Evolutionary conservation across 2,329 filamentous ascomycete species (phyloP).

Genomic region (Bipolaris zeicola): DNA sequence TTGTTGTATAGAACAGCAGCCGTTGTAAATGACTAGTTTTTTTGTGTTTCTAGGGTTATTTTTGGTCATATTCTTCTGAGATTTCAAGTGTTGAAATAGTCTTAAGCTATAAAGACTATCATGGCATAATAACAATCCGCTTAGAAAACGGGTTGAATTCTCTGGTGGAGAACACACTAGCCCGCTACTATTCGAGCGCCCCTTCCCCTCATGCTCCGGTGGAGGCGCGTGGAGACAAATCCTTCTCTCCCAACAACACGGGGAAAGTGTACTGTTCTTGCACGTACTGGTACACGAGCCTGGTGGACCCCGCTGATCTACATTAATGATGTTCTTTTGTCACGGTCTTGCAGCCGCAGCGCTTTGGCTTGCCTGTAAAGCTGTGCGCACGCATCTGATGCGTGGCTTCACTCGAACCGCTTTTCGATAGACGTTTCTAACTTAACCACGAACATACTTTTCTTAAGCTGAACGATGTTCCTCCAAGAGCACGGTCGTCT

Average conservation of each 20-base stretch:
- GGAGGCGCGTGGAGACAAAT: neutral
- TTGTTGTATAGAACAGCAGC: neutral
- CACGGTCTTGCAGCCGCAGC: neutral
- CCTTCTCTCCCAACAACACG: neutral
- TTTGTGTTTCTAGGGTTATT: neutral
- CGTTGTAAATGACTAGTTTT: neutral
- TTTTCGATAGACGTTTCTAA: neutral
- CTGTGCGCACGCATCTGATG: neutral
- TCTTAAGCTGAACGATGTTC: neutral
- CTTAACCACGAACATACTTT: neutral
- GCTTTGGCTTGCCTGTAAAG: neutral
- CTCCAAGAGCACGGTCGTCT: slow-evolving; percentile 38
- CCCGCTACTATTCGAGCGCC: neutral
- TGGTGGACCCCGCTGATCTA: neutral
- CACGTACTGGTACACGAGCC: neutral
- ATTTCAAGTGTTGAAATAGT: neutral
- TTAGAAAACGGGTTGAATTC: no score
- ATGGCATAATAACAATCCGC: no score
- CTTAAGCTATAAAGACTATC: neutral
- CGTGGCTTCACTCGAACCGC: neutral
- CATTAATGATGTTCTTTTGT: neutral
- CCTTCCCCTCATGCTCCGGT: neutral
- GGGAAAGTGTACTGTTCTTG: neutral
- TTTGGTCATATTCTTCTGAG: neutral
- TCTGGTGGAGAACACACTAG: no score